Percentiles rank a stretch among this genome's conserved stretches.
These are phyloP conservation scores for Clarireedia paspali DNA, from an alignment of 2,329 filamentous ascomycete species.

Conservation along the genomic window DNA sequence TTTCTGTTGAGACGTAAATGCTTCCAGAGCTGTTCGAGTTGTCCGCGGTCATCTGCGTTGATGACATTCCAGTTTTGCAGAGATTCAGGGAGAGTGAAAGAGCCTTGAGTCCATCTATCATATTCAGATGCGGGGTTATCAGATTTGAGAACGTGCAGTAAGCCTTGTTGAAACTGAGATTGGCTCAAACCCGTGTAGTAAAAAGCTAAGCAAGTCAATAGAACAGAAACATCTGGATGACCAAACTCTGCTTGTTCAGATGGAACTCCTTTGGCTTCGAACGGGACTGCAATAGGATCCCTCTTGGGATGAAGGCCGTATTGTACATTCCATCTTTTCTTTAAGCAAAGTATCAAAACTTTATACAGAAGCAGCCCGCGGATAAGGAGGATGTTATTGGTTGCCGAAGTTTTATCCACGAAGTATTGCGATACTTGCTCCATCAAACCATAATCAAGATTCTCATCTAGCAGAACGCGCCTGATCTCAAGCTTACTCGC, in stretches of 20 bases:
- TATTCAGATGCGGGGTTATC: conserved; percentile 34
- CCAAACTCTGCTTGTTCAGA: conserved; percentile 57
- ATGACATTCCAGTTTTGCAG: conserved; percentile 47
- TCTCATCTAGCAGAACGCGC: conserved; percentile 23
- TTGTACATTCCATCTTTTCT: conserved; percentile 51
- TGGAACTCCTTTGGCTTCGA: conserved; percentile 56
- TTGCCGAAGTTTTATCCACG: conserved; percentile 27
- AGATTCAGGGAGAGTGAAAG: conserved; percentile 30
- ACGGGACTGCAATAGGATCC: conserved; percentile 59
- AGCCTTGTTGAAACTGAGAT: conserved; percentile 39
- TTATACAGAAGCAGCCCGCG: conserved; percentile 54
- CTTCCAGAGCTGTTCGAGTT: conserved; percentile 43
- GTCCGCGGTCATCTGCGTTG: conserved; percentile 49
- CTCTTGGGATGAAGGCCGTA: conserved; percentile 51
- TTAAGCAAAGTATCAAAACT: conserved; percentile 42
- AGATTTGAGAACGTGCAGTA: conserved; percentile 47
- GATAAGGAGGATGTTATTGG: conserved; percentile 43
- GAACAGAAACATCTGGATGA: conserved; percentile 59
- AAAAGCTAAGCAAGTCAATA: conserved; percentile 58
- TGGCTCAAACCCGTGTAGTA: conserved; percentile 53
- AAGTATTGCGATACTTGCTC: conserved; percentile 26
- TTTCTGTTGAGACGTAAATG: conserved; percentile 40
- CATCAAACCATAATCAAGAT: conserved; percentile 16
- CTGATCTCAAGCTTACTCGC: conserved; percentile 23
- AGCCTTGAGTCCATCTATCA: background rate